Evolutionary conservation across 177 flowering plant genomes (phyloP), one percentile per base, ranked within the genome.

Genomic region (Vitis hybrid): DNA sequence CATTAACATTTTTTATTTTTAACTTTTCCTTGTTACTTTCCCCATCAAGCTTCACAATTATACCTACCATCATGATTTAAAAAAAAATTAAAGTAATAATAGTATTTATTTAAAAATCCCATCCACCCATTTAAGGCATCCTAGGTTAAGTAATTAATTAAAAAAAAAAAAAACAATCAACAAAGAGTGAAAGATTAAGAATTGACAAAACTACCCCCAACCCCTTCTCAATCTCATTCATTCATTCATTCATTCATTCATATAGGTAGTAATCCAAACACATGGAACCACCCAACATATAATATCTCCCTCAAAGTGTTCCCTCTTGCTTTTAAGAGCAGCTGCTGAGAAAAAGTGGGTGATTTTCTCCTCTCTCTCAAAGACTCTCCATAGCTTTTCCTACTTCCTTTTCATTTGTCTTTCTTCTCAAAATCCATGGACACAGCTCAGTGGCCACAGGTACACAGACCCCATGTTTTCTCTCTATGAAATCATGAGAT

Each of bases 361-460:
- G 55, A 48, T 70, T 66, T 71, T 39, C 4, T 54, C 54, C 60
- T 74, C 67, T 74, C 78, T 55, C 49, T 60, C 34, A 68, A 69
- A 21, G 23, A 0, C 30, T 68, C 75, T 69, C 51, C 56, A 60
- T 70, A 66, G 55, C 75, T 67, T 65, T 73, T 62, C 26, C 23
- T 60, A 39, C 70, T 68, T 34, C 56, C 34, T 65, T 64, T 59
- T 71, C 45, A 39, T 7, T 45, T 56, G 55, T 60, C 65, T 30
- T 52, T 52, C 67, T 63, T 18, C 45, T 39, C 8, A 5, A 39
- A 61, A 45, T 71, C 76, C 71, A 80, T 76, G 82, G 80, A 80
- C 62, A 65, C 82, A 49, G 52, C 77, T 76, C 80, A 80, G 73
- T 79, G 78, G 78, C 76, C 81, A 45, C 76, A 79, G 81, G 81